Conservation (phyloP, 306 rosid genomes). For the Alnus glutinosa region DNA sequence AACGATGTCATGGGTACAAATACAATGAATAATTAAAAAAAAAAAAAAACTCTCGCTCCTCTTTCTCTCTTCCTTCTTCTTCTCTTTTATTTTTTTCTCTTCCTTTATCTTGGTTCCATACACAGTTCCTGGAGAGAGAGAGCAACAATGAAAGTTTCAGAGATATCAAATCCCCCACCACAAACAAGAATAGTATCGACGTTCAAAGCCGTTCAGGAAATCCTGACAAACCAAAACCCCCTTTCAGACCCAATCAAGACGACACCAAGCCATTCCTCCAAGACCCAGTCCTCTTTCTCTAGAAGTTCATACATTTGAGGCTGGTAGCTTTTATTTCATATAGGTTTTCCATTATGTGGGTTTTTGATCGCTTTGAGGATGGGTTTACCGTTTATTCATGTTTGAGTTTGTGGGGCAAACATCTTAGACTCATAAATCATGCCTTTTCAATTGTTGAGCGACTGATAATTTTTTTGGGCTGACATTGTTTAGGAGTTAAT, state of each 20-base stretch:
- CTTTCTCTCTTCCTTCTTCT: no score
- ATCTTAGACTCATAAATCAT: no score
- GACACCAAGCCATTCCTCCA: constrained; percentile 85
- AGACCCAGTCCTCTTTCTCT: constrained; percentile 57
- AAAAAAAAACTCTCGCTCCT: no score
- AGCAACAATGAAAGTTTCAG: constrained; percentile 43
- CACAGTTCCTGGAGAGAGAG: not conserved
- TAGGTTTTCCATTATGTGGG: not conserved
- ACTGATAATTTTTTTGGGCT: no score
- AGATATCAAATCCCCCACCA: constrained; percentile 21
- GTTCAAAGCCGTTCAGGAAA: constrained; percentile 17
- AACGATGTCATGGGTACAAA: no score
- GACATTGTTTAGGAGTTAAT: no score
- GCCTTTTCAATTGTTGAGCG: no score
- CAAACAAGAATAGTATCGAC: constrained; percentile 12
- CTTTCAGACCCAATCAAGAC: constrained; percentile 73
- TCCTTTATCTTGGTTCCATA: no score
- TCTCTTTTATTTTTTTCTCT: no score
- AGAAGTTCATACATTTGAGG: no score
- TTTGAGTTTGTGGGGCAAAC: not conserved
- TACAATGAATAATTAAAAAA: no score
- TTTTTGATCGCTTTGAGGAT: not conserved
- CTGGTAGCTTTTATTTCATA: not conserved
- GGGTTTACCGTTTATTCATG: no score
- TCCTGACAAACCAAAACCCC: constrained; percentile 52